Evolutionary conservation across 805 yeast species (phyloP).

Genomic region (Priceomyces haplophilus): DNA sequence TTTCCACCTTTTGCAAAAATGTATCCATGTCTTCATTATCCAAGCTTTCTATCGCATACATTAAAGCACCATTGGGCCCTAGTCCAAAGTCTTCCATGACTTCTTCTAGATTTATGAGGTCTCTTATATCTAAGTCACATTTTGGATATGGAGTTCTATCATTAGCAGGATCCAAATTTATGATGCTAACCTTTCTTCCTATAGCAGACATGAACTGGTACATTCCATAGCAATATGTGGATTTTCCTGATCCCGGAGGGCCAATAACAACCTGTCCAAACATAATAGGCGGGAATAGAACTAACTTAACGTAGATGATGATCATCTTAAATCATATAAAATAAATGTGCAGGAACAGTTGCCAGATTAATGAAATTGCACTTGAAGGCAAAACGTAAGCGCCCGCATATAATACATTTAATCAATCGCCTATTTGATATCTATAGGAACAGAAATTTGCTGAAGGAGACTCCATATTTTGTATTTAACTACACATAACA

Average conservation of each 20-base stretch:
- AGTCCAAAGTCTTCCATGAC: slow-evolving; percentile 81
- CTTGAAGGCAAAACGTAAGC: not conserved
- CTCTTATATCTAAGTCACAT: slow-evolving; percentile 74
- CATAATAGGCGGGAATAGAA: slow-evolving; percentile 19
- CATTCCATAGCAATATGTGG: slow-evolving; percentile 92
- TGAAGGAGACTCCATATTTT: too few species aligned
- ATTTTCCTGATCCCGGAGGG: slow-evolving; percentile 97
- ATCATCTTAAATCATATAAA: slow-evolving; percentile 14
- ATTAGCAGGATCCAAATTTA: slow-evolving; percentile 92
- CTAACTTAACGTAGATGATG: not conserved
- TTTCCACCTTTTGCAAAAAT: slow-evolving; percentile 54
- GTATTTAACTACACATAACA: not conserved
- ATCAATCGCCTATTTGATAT: not conserved
- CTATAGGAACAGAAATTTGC: not conserved
- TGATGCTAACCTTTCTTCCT: slow-evolving; percentile 80
- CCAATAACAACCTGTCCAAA: slow-evolving; percentile 94
- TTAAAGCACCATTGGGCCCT: slow-evolving; percentile 93
- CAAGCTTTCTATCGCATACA: slow-evolving; percentile 52
- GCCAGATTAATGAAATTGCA: not conserved
- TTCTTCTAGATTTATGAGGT: slow-evolving; percentile 71
- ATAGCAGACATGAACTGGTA: slow-evolving; percentile 89
- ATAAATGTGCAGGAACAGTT: not conserved
- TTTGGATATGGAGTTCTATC: slow-evolving; percentile 62
- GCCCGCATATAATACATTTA: not conserved
- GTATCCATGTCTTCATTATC: slow-evolving; percentile 44